These are phyloP conservation scores for Suillus luteus DNA, from an alignment of 768 basidiomycete genomes.

Conservation along the genomic window DNA sequence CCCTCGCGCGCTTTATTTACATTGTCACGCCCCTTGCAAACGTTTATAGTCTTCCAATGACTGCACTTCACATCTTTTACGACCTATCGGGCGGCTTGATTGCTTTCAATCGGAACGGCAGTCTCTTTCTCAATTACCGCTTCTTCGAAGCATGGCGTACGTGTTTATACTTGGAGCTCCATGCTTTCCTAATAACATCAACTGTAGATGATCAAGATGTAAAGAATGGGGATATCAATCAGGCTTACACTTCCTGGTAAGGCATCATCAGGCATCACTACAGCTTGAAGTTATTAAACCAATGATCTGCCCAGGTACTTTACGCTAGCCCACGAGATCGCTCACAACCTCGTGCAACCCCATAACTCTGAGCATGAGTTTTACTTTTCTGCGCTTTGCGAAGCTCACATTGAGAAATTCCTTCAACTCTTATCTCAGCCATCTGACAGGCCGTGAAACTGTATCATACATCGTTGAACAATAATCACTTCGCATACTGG, in stretches of 20 bases:
- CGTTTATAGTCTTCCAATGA: conserved; percentile 73
- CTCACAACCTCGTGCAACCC: conserved; percentile 83
- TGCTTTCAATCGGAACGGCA: conserved; percentile 90
- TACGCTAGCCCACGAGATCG: conserved; percentile 89
- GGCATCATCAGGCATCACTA: conserved; percentile 17
- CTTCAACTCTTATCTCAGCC: conserved; percentile 31
- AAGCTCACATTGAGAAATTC: conserved; percentile 55
- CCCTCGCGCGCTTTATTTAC: conserved; percentile 71
- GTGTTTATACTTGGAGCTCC: conserved; percentile 30
- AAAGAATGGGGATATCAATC: conserved; percentile 45
- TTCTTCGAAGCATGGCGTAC: conserved; percentile 88
- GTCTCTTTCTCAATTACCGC: conserved; percentile 85
- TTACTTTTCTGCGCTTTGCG: conserved; percentile 90
- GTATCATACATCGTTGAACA: background rate
- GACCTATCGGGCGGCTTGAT: conserved; percentile 80
- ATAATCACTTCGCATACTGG: background rate
- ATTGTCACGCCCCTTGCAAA: conserved; percentile 64
- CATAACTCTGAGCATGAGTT: conserved; percentile 95
- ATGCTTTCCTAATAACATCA: background rate
- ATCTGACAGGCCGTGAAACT: background rate
- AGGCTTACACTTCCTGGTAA: conserved; percentile 83
- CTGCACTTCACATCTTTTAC: conserved; percentile 84
- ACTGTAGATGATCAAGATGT: conserved; percentile 71
- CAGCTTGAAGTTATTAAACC: background rate
- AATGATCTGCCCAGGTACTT: conserved; percentile 64